phyloP scores from a whole-genome alignment of 2,329 filamentous ascomycete genomes.

The Didymella pinodella region DNA sequence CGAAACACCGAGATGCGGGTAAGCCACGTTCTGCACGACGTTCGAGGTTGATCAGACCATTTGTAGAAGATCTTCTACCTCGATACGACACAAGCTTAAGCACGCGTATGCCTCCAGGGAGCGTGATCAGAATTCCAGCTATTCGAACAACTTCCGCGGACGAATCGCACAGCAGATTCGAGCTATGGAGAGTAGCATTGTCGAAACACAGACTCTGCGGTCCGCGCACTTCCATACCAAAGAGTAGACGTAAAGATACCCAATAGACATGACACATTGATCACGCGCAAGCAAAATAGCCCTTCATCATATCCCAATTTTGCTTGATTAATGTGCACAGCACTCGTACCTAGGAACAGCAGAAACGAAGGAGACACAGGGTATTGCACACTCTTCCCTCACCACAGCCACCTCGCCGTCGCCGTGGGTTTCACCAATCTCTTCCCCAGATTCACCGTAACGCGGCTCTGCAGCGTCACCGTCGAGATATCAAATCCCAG shows the following conservation, averaged over 20 bases:
- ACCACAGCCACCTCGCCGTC: conserved; percentile 24
- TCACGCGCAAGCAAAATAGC: background rate
- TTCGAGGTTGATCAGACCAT: background rate
- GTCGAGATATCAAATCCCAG: conserved; percentile 49
- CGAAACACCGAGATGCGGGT: background rate
- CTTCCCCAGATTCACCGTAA: conserved; percentile 46
- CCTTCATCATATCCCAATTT: conserved; percentile 2
- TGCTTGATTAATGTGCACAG: conserved; percentile 4
- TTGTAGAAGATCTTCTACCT: background rate
- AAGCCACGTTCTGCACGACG: background rate
- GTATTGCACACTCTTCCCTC: conserved; percentile 11
- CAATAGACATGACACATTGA: conserved; percentile 19
- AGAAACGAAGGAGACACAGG: conserved; percentile 10
- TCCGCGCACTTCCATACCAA: background rate
- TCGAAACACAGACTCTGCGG: background rate
- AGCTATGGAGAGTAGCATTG: background rate
- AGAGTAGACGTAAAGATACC: conserved; percentile 20
- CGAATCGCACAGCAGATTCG: background rate
- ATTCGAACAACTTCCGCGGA: background rate
- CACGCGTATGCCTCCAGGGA: background rate
- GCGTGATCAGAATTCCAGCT: background rate
- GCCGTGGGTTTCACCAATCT: conserved; percentile 34
- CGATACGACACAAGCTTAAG: background rate
- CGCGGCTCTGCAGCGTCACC: conserved; percentile 43
- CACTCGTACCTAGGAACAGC: conserved; percentile 5